Evolutionary conservation across 805 yeast species (phyloP), one percentile per base, ranked within the genome.

Genomic region (Metschnikowia drakensbergensis): DNA sequence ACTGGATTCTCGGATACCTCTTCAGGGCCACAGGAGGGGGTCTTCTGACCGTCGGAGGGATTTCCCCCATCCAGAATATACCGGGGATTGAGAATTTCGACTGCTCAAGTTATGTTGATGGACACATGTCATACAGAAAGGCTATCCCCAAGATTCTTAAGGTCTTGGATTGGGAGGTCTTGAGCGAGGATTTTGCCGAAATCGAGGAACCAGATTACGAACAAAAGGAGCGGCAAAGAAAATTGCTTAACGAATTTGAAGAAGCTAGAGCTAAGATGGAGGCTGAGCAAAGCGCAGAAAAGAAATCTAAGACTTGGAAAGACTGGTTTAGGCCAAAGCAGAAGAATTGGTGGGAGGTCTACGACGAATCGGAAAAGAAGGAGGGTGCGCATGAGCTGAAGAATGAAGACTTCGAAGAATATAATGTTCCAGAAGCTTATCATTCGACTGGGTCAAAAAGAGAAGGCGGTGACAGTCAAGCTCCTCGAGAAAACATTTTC

Each of bases 1-100:
- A 94, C 70, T 94, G 99, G 99, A 86, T 94, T 55, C 74, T 94
- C 48, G 98, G 98, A 0, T 94, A 94, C 66, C 68, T 94, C 29
- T 94, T 92, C 69, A 77, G 99, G 55, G 99, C 98, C 1, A 90
- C 98, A 0, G 82, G 94, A 50, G 97, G 98, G 50, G 98, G 98
- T 0, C 73, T 94, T 39, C 84, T 86, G 59, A 79, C 88, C n/a
- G 94, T 94, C 38, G 90, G 92, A 4, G 99, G 99, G 0, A 73
- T 94, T 28, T 83, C 96, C 0, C 84, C 91, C 4, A 77, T 92
- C 33, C 84, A 81, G 38, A 60, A 61, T 22, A 69, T 81, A 22
- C 74, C 78, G 25, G 87, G 84, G 0, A 74, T 94, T 29, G 96
- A 90, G 54, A 92, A 92, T 65, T 76, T 85, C 53, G 95, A 94